Evolutionary conservation across 2,329 filamentous ascomycete species (phyloP).

Genomic region (Penicillium glabrum): DNA sequence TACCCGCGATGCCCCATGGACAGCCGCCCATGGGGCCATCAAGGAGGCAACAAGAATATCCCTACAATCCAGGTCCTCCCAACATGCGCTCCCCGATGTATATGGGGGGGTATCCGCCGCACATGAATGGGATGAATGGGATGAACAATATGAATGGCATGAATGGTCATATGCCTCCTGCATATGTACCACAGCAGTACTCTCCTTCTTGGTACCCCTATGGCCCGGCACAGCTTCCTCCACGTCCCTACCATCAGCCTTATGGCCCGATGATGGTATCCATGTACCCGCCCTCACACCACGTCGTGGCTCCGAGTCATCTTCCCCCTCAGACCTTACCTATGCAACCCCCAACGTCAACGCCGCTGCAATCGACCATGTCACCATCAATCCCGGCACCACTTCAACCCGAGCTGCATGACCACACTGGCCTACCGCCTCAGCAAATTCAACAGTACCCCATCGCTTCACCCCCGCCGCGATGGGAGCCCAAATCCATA

Average conservation of each 20-base stretch:
- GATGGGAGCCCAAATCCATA: conserved; percentile 24
- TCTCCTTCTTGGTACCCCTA: conserved; percentile 46
- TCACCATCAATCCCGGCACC: conserved; percentile 33
- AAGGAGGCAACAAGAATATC: conserved; percentile 47
- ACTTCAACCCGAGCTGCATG: conserved; percentile 30
- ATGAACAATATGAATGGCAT: conserved; percentile 3
- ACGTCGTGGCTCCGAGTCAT: conserved; percentile 38
- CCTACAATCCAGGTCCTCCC: conserved; percentile 45
- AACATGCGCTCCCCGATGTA: conserved; percentile 61
- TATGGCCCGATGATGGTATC: conserved; percentile 47
- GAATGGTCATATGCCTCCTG: conserved; percentile 46
- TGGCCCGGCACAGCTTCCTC: conserved; percentile 41
- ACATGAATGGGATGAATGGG: conserved; percentile 49
- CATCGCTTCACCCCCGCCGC: conserved; percentile 31
- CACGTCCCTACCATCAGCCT: conserved; percentile 40
- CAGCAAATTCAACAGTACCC: conserved; percentile 31
- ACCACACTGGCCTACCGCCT: conserved; percentile 25
- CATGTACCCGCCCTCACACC: conserved; percentile 44
- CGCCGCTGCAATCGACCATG: conserved; percentile 37
- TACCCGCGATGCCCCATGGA: conserved; percentile 47
- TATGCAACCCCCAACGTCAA: conserved; percentile 39
- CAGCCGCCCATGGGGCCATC: conserved; percentile 52
- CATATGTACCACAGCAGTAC: conserved; percentile 47
- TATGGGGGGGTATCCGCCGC: conserved; percentile 57
- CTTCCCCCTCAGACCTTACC: conserved; percentile 36